Base-by-base conservation (phyloP, 106 monocot genomes). In the Allium sativum region DNA sequence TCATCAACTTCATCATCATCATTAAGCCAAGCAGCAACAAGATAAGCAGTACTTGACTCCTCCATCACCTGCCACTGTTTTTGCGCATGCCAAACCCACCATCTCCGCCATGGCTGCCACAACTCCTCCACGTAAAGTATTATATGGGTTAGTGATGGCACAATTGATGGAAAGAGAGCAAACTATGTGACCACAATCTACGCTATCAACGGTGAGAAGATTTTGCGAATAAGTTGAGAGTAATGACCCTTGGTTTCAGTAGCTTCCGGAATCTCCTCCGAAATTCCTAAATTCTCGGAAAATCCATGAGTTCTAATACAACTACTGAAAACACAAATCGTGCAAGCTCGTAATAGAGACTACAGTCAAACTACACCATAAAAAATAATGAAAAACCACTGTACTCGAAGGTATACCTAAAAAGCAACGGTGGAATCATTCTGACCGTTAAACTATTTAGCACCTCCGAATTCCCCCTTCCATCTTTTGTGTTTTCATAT, bases 51-150 rank as follows among this genome's bases (percentile, higher is more conserved):
- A 69, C 58, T 70, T n/a, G 62, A 65, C 68, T 92, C 92, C 31
- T 87, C 87, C 74, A 15, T 84, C 84, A 8, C 77, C 84, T 40
- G 61, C 88, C 53, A 68, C 88, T 48, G 82, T 77, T 77, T 65
- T 84, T 41, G 69, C 81, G 68, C 87, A 93, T 0, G 87, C 92
- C 61, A 72, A n/a, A 40, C 79, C 78, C 53, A 93, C 72, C 71
- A 11, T 59, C 65, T 81, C 81, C 0, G 81, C 81, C 16, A 84
- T 71, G 10, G 76, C 22, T 21, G 71, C 74, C 60, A 92, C 81
- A 16, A 44, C 78, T 17, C 92, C 92, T 17, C 92, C 92, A 74
- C 87, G 92, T 21, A 92, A 57, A 9, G 81, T 87, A 48, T 84
- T 78, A 71, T 81, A 92, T 8, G 20, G 2, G 52, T 92, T 92